These are phyloP conservation scores for Botrytis medusae DNA, from an alignment of 2,329 filamentous ascomycete species.

Conservation along the genomic window DNA sequence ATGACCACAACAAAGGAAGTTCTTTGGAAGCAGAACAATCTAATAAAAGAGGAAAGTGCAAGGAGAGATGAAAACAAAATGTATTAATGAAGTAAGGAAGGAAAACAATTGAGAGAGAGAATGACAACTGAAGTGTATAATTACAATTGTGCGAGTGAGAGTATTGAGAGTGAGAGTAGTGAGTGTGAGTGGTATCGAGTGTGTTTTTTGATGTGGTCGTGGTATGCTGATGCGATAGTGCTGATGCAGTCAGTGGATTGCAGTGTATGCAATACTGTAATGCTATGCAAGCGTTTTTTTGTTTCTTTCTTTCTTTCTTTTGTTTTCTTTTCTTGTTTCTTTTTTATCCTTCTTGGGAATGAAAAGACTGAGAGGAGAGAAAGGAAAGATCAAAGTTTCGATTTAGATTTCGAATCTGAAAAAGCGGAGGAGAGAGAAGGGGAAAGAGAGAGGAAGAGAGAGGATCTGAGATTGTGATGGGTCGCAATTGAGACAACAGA, in stretches of 20 bases:
- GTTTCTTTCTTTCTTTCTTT: not conserved
- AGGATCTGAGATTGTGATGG: not conserved
- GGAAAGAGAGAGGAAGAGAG: not conserved
- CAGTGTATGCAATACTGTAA: slow-evolving; percentile 12
- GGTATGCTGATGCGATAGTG: not conserved
- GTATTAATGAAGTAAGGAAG: slow-evolving; percentile 5
- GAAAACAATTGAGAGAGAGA: slow-evolving; percentile 3
- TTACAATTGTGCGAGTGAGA: slow-evolving; percentile 13
- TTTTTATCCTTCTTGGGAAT: not conserved
- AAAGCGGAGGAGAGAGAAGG: not conserved
- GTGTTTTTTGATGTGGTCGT: not conserved
- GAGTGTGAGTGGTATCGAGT: not conserved
- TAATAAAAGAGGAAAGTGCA: slow-evolving; percentile 3
- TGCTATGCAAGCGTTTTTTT: slow-evolving; percentile 12
- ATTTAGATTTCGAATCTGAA: not conserved
- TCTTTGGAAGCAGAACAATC: slow-evolving; percentile 2
- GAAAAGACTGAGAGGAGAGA: not conserved
- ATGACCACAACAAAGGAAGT: slow-evolving; percentile 14
- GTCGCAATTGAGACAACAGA: slow-evolving; percentile 19
- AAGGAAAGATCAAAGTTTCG: not conserved
- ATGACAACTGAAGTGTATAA: not conserved
- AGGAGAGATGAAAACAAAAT: slow-evolving; percentile 1
- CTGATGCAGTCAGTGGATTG: slow-evolving; percentile 16
- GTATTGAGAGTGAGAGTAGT: not conserved
- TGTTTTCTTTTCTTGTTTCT: not conserved